Evolutionary conservation across 805 yeast genomes (phyloP).

Genomic region (Cyberlindnera mycetangii): DNA sequence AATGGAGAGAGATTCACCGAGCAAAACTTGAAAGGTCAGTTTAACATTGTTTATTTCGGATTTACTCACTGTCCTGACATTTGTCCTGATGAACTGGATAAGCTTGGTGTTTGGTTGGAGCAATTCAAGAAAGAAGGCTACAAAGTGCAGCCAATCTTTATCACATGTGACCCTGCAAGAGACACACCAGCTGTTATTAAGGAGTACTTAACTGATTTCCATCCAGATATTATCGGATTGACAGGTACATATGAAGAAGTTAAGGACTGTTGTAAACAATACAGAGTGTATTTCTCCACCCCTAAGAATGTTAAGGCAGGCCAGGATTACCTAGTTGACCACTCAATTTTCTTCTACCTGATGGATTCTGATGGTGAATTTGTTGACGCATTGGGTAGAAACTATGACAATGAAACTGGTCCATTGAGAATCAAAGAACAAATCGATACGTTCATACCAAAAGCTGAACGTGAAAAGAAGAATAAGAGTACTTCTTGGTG

Average conservation of each 20-base stretch:
- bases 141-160: constrained; percentile 78
- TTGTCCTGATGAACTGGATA: constrained; percentile 96
- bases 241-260: constrained; percentile 89
- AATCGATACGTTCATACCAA: constrained; percentile 72
- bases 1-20: constrained; percentile 75
- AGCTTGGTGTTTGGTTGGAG: constrained; percentile 67
- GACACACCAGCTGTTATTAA: constrained; percentile 84
- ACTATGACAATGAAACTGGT: constrained; percentile 76
- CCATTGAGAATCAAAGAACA: constrained; percentile 73
- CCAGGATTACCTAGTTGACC: constrained; percentile 95
- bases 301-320: constrained; percentile 94
- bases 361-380: constrained; percentile 99
- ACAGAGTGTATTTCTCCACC: constrained; percentile 95
- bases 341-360: constrained; percentile 92
- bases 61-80: constrained; percentile 98
- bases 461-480: constrained; percentile 62
- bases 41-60: constrained; percentile 89
- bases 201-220: constrained; percentile 84
- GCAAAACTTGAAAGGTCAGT: constrained; percentile 70
- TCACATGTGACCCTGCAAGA: constrained; percentile 96
- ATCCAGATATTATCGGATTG: constrained; percentile 82
- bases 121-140: constrained; percentile 57
- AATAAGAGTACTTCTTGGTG: constrained; percentile 48
- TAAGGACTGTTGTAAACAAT: constrained; percentile 81
- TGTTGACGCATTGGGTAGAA: constrained; percentile 92